Conservation (phyloP, 192 early-diverging fungal genomes). For the Obelidium mucronatum region DNA sequence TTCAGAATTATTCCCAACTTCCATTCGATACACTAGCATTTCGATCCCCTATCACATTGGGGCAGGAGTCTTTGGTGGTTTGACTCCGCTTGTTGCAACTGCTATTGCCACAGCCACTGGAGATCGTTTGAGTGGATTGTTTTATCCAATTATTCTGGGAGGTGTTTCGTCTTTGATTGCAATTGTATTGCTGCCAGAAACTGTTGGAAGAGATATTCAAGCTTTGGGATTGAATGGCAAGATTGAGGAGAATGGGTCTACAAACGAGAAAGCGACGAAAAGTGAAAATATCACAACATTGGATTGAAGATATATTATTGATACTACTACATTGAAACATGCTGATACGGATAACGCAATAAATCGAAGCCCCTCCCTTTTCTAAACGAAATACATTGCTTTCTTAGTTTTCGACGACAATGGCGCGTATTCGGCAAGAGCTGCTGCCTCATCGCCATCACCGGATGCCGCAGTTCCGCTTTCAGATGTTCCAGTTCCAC, state of each 20-base stretch:
- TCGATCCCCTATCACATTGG: conserved; percentile 36
- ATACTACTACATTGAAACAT: too few species aligned
- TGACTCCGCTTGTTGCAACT: conserved; percentile 27
- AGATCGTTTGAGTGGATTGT: conserved; percentile 31
- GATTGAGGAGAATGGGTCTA: too few species aligned
- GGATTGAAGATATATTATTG: too few species aligned
- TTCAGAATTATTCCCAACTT: conserved; percentile 40
- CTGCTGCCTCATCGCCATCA: background rate
- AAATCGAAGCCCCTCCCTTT: too few species aligned
- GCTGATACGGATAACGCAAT: too few species aligned
- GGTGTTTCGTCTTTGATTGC: conserved; percentile 8
- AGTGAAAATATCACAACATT: too few species aligned
- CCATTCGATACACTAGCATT: conserved; percentile 33
- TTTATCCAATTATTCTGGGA: conserved; percentile 16
- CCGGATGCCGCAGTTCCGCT: background rate
- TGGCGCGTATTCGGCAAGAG: background rate
- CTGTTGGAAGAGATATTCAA: conserved; percentile 23
- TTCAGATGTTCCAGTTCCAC: background rate
- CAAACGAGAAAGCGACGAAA: too few species aligned
- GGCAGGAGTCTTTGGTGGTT: conserved; percentile 38
- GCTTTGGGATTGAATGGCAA: background rate
- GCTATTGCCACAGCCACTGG: conserved; percentile 17
- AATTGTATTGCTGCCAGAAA: conserved; percentile 35
- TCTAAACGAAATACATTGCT: background rate
- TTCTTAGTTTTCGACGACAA: background rate